Percentiles rank a stretch among this genome's conserved stretches.
Evolutionary conservation across 495 filamentous ascomycete species (phyloP).

Genomic region (Penicillium egyptiacum): DNA sequence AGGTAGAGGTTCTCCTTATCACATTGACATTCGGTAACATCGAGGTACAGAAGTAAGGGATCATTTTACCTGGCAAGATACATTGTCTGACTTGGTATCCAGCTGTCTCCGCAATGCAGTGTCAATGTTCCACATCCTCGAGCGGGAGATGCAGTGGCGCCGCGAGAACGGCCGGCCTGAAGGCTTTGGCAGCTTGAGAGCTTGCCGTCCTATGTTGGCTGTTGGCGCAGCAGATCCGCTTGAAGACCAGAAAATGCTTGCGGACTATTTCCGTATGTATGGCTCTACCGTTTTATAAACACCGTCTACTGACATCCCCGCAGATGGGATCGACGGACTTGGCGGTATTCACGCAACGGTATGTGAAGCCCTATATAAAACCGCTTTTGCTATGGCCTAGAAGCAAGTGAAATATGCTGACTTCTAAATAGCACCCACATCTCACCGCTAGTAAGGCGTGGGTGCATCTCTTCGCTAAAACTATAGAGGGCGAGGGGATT

Average conservation of each 20-base stretch:
- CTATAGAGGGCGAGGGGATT: conserved; percentile 39
- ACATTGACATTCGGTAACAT: conserved; percentile 94
- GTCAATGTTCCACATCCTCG: conserved; percentile 88
- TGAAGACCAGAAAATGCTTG: conserved; percentile 77
- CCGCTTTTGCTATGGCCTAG: neutral
- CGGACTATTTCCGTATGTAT: conserved; percentile 85
- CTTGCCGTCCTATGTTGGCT: conserved; percentile 76
- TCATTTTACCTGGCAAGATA: neutral
- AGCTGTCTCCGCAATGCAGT: conserved; percentile 89
- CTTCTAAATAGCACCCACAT: conserved; percentile 70
- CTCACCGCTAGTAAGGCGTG: conserved; percentile 80
- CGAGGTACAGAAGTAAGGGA: conserved; percentile 65
- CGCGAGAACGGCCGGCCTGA: conserved; percentile 59
- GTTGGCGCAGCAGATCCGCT: conserved; percentile 83
- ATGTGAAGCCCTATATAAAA: conserved; percentile 26
- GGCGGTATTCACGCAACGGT: conserved; percentile 85
- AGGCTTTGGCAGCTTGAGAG: conserved; percentile 67
- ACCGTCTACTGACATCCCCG: conserved; percentile 13
- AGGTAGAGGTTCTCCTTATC: conserved; percentile 84
- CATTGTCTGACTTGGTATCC: neutral
- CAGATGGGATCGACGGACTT: conserved; percentile 88
- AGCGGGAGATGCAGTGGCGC: conserved; percentile 86
- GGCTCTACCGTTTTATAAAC: neutral
- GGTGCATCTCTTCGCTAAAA: conserved; percentile 71
- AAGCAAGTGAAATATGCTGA: conserved; percentile 15